Conservation (phyloP, 2,329 filamentous ascomycete species). For the Aspergillus pseudotamarii region DNA sequence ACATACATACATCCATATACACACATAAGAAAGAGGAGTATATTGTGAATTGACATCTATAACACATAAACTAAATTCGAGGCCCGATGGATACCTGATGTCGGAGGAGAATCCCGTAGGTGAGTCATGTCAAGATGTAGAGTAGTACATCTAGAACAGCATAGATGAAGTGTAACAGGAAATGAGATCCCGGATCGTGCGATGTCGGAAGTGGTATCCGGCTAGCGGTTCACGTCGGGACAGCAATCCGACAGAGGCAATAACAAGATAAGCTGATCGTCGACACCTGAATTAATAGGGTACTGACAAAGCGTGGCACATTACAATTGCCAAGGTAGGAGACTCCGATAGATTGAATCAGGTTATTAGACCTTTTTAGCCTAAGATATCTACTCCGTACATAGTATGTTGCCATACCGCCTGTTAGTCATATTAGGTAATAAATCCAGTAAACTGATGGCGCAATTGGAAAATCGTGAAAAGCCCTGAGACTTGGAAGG, state of each 20-base stretch:
- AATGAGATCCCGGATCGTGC: not conserved
- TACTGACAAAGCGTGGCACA: not conserved
- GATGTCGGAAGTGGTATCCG: not conserved
- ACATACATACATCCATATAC: no score
- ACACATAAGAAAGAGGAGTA: not conserved
- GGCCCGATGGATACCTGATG: not conserved
- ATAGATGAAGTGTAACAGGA: not conserved
- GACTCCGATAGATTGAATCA: not conserved
- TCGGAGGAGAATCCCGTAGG: not conserved
- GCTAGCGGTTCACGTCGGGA: not conserved
- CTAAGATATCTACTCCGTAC: not conserved
- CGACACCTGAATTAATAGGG: not conserved
- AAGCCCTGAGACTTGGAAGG: not conserved
- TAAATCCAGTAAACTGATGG: not conserved
- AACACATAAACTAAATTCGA: not conserved
- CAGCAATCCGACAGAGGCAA: not conserved
- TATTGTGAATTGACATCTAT: not conserved
- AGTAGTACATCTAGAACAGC: not conserved
- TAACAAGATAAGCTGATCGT: not conserved
- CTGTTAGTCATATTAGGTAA: conserved; percentile 6
- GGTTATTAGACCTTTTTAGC: not conserved
- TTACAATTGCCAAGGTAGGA: not conserved
- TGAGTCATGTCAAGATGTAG: not conserved
- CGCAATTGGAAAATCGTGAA: not conserved
- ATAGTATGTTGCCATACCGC: not conserved